Evolutionary conservation across 1,139 yeast genomes (phyloP).

Genomic region (Kurtzmaniella natalensis): DNA sequence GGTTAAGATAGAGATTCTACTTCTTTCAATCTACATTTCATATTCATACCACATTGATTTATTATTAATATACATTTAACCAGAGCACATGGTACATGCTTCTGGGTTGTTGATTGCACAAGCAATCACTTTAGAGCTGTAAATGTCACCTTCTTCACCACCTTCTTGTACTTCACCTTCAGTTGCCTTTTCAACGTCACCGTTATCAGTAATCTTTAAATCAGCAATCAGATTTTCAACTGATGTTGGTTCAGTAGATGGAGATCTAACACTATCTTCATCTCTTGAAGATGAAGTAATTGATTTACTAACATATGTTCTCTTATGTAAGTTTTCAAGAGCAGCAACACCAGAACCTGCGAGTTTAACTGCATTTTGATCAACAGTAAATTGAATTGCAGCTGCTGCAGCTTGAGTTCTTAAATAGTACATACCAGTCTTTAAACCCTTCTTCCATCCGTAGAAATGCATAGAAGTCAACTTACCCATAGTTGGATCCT

Average conservation of each 20-base stretch:
- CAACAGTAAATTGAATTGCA: slow-evolving; percentile 59
- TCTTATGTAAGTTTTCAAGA: slow-evolving; percentile 52
- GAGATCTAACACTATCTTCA: slow-evolving; percentile 28
- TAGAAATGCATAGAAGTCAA: slow-evolving; percentile 58
- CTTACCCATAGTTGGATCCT: slow-evolving; percentile 54
- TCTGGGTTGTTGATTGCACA: slow-evolving; percentile 97
- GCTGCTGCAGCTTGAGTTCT: slow-evolving; percentile 62
- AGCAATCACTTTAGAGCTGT: slow-evolving; percentile 88
- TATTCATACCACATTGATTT: slow-evolving; percentile 2
- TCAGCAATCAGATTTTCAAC: slow-evolving; percentile 46
- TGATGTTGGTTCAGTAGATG: slow-evolving; percentile 48
- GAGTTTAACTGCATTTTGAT: slow-evolving; percentile 28
- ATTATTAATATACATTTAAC: slow-evolving; percentile 37
- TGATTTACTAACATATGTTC: slow-evolving; percentile 41
- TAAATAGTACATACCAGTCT: slow-evolving; percentile 61
- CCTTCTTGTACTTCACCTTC: slow-evolving; percentile 14
- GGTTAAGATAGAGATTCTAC: not conserved
- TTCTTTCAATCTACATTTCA: slow-evolving; percentile 2
- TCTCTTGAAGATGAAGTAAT: slow-evolving; percentile 24
- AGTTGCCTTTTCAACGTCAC: slow-evolving; percentile 11
- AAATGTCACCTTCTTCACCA: slow-evolving; percentile 54
- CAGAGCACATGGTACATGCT: slow-evolving; percentile 98
- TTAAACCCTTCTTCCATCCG: slow-evolving; percentile 60
- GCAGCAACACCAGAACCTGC: slow-evolving; percentile 54
- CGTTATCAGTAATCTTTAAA: slow-evolving; percentile 26